Evolutionary conservation across 306 rosid genomes (phyloP).

Genomic region (Hylodesmum podocarpum): DNA sequence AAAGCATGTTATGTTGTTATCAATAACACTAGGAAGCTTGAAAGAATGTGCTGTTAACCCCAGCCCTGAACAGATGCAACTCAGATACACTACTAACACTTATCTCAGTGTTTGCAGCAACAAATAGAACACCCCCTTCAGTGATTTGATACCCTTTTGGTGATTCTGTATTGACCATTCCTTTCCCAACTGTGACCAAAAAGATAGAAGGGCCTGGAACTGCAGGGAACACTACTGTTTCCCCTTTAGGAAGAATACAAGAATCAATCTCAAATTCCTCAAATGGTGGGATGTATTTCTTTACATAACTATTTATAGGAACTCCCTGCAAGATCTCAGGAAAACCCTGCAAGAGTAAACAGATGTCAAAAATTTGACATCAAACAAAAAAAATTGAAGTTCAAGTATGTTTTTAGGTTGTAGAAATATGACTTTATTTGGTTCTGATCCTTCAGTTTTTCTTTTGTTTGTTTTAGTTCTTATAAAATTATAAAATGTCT

Average conservation of each 20-base stretch:
- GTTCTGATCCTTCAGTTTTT: neutral
- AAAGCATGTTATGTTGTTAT: neutral
- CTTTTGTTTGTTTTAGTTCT: neutral
- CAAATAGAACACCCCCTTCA: constrained; percentile 68
- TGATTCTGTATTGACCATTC: constrained; percentile 38
- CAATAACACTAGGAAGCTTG: neutral
- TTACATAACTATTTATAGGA: constrained; percentile 44
- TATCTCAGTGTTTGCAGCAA: constrained; percentile 54
- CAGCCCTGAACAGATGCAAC: constrained; percentile 59
- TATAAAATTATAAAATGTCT: neutral
- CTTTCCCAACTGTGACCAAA: constrained; percentile 55
- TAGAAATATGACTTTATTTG: neutral
- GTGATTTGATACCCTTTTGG: constrained; percentile 22
- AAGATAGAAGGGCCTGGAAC: constrained; percentile 66
- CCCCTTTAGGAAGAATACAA: constrained; percentile 54
- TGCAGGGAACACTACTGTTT: constrained; percentile 45
- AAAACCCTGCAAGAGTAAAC: constrained; percentile 46
- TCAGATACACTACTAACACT: constrained; percentile 44
- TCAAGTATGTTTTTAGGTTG: neutral
- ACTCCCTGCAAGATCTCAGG: constrained; percentile 66
- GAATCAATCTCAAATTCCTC: constrained; percentile 78
- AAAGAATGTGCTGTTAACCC: constrained; percentile 60
- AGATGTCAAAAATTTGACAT: neutral
- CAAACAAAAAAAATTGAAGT: neutral
- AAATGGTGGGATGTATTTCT: constrained; percentile 62